Percentiles rank a stretch among this genome's conserved stretches.
Evolutionary conservation across 2,329 filamentous ascomycete genomes (phyloP).

Genomic region (Trichoderma breve): DNA sequence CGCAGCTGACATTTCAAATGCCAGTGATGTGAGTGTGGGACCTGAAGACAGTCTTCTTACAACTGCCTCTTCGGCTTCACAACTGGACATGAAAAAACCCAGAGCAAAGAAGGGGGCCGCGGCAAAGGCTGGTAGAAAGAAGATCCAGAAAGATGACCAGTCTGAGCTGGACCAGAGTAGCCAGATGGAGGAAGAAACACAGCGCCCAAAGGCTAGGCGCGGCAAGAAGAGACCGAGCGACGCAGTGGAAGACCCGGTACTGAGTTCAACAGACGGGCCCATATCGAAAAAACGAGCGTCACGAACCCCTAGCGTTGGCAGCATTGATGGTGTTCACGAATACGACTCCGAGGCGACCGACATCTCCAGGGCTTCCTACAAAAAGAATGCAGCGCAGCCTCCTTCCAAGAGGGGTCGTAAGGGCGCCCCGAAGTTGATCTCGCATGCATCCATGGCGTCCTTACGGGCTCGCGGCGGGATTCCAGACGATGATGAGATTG

Average conservation of each 20-base stretch:
- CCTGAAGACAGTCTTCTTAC: conserved; percentile 60
- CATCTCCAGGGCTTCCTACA: conserved; percentile 30
- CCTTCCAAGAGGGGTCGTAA: conserved; percentile 37
- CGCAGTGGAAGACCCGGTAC: conserved; percentile 50
- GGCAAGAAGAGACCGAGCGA: conserved; percentile 65
- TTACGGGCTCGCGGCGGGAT: conserved; percentile 41
- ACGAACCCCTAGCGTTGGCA: conserved; percentile 46
- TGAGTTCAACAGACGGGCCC: conserved; percentile 45
- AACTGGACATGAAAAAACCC: conserved; percentile 53
- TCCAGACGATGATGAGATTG: conserved; percentile 63
- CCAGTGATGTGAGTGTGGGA: conserved; percentile 48
- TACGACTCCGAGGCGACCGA: conserved; percentile 45
- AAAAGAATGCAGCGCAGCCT: conserved; percentile 44
- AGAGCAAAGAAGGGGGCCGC: conserved; percentile 56
- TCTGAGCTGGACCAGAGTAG: conserved; percentile 43
- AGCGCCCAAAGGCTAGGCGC: conserved; percentile 42
- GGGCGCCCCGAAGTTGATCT: conserved; percentile 43
- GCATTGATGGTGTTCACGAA: conserved; percentile 40
- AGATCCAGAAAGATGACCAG: conserved; percentile 52
- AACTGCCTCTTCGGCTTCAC: conserved; percentile 58
- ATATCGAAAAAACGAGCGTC: conserved; percentile 60
- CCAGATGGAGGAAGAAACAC: conserved; percentile 22
- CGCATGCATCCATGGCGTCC: conserved; percentile 52
- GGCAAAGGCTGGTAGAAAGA: conserved; percentile 40
- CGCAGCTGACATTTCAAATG: conserved; percentile 49